Evolutionary conservation across 768 basidiomycete species (phyloP).

Genomic region (Obba rivulosa): DNA sequence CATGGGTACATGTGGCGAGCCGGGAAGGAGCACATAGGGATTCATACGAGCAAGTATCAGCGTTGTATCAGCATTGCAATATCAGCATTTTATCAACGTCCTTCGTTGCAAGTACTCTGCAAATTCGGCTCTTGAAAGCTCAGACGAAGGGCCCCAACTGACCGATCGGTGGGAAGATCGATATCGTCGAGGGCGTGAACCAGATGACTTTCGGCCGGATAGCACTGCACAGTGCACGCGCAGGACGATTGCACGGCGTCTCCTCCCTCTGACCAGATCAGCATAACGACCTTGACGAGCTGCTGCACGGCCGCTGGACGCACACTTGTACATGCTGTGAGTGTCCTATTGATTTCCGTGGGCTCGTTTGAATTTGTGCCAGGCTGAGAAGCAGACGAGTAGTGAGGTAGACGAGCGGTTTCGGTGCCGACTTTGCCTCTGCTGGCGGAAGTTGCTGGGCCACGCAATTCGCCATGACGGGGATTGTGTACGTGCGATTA

Average conservation of each 20-base stretch:
- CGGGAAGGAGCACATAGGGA: no score
- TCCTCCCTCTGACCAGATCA: slow-evolving; percentile 26
- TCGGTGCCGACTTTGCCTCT: slow-evolving; percentile 33
- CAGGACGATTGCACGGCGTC: slow-evolving; percentile 30
- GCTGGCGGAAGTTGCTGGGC: slow-evolving; percentile 63
- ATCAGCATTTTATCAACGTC: no score
- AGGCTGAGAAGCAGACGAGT: slow-evolving; percentile 26
- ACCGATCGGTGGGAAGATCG: slow-evolving; percentile 33
- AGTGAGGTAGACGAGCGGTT: no score
- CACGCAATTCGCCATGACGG: slow-evolving; percentile 56
- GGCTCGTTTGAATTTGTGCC: neutral
- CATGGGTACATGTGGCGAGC: no score
- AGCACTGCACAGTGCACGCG: slow-evolving; percentile 54
- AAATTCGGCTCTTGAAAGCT: no score
- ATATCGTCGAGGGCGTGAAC: slow-evolving; percentile 50
- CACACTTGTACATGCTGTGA: slow-evolving; percentile 2
- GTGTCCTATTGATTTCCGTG: neutral
- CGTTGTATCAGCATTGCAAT: no score
- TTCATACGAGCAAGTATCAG: no score
- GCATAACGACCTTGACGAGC: slow-evolving; percentile 24
- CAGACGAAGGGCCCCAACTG: slow-evolving; percentile 33
- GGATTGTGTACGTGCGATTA: slow-evolving; percentile 33
- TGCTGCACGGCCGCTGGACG: slow-evolving; percentile 21
- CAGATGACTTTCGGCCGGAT: slow-evolving; percentile 45
- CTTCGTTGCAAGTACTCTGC: no score